A percentile compares a stretch with the other conserved stretches of the same genome.
Evolutionary conservation across 805 yeast genomes (phyloP).

Genomic region (Yarrowia sp.): DNA sequence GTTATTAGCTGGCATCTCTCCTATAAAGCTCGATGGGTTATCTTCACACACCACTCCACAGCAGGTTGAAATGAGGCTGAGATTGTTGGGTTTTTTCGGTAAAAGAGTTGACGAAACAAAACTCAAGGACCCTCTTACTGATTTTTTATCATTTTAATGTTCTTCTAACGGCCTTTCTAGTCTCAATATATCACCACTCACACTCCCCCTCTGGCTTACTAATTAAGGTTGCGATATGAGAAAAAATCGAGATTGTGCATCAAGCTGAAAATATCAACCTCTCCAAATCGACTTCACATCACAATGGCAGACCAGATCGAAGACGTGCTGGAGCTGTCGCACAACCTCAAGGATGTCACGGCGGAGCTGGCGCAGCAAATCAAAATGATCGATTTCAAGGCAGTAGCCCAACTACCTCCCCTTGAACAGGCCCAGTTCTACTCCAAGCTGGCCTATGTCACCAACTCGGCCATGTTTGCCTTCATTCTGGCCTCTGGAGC

Average conservation of each 20-base stretch:
- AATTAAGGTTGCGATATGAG: slow-evolving; percentile 20
- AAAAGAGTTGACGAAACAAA: no score
- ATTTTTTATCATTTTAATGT: no score
- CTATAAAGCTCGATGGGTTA: no score
- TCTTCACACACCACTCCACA: no score
- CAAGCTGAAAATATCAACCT: not conserved
- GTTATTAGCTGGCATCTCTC: no score
- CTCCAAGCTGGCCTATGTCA: slow-evolving; percentile 43
- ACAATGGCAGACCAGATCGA: slow-evolving; percentile 30
- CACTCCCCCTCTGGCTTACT: not conserved
- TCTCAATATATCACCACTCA: not conserved
- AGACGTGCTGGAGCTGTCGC: slow-evolving; percentile 23
- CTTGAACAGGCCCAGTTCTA: slow-evolving; percentile 43
- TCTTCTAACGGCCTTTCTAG: no score
- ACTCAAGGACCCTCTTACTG: no score
- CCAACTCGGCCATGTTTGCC: slow-evolving; percentile 44
- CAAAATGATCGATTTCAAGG: slow-evolving; percentile 29
- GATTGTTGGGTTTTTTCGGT: no score
- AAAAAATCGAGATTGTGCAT: slow-evolving; percentile 21
- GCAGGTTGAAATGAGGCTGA: no score
- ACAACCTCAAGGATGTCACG: slow-evolving; percentile 16
- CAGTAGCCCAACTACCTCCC: slow-evolving; percentile 5
- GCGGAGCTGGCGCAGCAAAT: slow-evolving; percentile 17
- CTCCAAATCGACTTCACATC: no score
- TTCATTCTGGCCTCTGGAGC: slow-evolving; percentile 64